These are phyloP conservation scores for Phialophora tarda DNA, from an alignment of 2,329 filamentous ascomycete species.

Conservation along the genomic window DNA sequence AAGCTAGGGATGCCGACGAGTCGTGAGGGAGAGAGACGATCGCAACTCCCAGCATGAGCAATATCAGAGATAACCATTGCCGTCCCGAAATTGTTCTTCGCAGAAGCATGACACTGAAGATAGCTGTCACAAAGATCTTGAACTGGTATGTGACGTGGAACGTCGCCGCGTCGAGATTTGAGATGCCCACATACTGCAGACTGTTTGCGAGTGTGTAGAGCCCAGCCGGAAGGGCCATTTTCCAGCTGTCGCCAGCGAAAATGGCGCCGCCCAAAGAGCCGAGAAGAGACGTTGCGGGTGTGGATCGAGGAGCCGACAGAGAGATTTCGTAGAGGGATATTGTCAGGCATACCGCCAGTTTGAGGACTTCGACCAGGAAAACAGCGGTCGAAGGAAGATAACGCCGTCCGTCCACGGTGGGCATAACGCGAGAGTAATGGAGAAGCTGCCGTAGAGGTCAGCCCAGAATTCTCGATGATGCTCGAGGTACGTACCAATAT, in stretches of 20 bases:
- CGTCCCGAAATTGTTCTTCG: constrained; percentile 70
- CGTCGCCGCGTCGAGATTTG: constrained; percentile 87
- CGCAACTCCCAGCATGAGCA: constrained; percentile 81
- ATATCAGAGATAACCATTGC: constrained; percentile 79
- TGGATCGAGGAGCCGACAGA: constrained; percentile 74
- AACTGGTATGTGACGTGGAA: constrained; percentile 94
- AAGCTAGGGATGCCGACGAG: constrained; percentile 61
- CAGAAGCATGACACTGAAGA: constrained; percentile 83
- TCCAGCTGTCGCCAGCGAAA: constrained; percentile 92
- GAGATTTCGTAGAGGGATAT: constrained; percentile 89
- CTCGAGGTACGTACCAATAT: constrained; percentile 48
- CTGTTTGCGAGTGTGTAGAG: constrained; percentile 92
- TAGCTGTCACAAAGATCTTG: constrained; percentile 87
- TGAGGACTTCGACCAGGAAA: constrained; percentile 90
- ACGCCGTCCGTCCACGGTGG: constrained; percentile 77
- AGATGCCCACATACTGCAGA: constrained; percentile 89
- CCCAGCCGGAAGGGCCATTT: constrained; percentile 83
- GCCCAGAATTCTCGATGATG: neutral
- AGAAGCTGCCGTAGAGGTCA: constrained; percentile 66
- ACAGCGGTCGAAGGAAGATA: constrained; percentile 95
- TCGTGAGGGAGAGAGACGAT: constrained; percentile 79
- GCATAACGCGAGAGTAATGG: constrained; percentile 95
- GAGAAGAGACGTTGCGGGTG: constrained; percentile 79
- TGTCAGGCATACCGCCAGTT: constrained; percentile 82
- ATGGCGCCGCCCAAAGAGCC: constrained; percentile 78